Base-by-base conservation (phyloP, 1,284 basidiomycete species). In the Rhodotorula sp. region DNA sequence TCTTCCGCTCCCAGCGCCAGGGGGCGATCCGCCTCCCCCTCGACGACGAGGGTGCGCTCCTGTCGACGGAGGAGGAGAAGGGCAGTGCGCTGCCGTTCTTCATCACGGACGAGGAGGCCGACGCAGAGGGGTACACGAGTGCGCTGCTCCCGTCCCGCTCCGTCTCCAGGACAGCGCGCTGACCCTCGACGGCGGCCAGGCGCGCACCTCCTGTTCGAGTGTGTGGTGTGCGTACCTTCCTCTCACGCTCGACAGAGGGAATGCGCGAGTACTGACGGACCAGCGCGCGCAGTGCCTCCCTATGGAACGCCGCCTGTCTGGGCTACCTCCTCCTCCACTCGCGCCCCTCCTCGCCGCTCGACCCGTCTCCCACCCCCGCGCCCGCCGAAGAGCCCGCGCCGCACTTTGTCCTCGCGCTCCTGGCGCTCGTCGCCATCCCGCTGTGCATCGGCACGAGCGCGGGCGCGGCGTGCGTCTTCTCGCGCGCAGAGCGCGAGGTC, bases 281-380 rank as follows among this genome's bases (percentile, higher is more conserved):
- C 1, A 12, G 6, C 6, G 1, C 2, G 1, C 21, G 46, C 60
- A 61, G 60, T 39, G 61, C 53, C 39, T 41, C 56, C 1, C 10
- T 51, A 12, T 65, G 56, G 56, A 65, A 65, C 64, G 48, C 56
- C 46, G 19, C 22, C 21, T 65, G 56, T 56, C 37, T 58, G 48
- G 19, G 17, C 34, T 65, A 65, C 64, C 56, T 65, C 64, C 2
- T 51, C 21, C 17, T 29, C 46, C 44, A 22, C 44, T 22, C 8
- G 10, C 29, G 15, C 44, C 21, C 19, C 44, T 13, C 44, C 13
- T 44, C 44, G 7, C 44, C 44, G 9, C 15, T 44, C 44, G 44
- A 44, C 44, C 4, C 44, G 22, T 44, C 44, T 44, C 44, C 44
- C 10, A 8, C 44, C 15, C 10, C 12, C 51, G 3, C 53, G n/a